phyloP scores from a whole-genome alignment of 768 basidiomycete genomes.

The Amanita thiersii region DNA sequence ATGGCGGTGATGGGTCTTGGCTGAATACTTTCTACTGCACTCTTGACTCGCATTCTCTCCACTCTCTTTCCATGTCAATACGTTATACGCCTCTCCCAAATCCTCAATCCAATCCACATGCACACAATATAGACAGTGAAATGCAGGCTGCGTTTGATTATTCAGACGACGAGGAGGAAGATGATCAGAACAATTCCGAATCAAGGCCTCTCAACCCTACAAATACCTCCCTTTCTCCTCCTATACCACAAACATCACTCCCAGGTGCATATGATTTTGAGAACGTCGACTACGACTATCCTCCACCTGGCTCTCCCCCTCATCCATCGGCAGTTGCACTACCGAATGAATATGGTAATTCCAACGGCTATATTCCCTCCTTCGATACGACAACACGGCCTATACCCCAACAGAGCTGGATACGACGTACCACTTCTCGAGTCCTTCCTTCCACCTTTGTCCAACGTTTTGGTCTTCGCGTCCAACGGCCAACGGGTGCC shows the following conservation, averaged over 20 bases:
- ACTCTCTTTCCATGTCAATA: slow-evolving; percentile 30
- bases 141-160: slow-evolving; percentile 87
- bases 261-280: slow-evolving; percentile 71
- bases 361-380: slow-evolving; percentile 60
- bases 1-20: not conserved
- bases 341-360: slow-evolving; percentile 67
- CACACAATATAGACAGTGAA: slow-evolving; percentile 39
- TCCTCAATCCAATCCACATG: slow-evolving; percentile 37
- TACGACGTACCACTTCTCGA: slow-evolving; percentile 42
- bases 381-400: slow-evolving; percentile 26
- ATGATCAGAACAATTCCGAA: slow-evolving; percentile 37
- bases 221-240: slow-evolving; percentile 21
- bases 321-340: slow-evolving; percentile 52
- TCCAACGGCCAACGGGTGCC: slow-evolving; percentile 29
- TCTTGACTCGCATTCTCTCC: not conserved
- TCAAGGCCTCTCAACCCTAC: slow-evolving; percentile 44
- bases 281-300: slow-evolving; percentile 68
- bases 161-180: slow-evolving; percentile 62
- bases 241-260: slow-evolving; percentile 16
- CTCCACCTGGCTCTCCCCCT: slow-evolving; percentile 81
- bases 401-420: slow-evolving; percentile 39
- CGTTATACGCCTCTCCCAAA: slow-evolving; percentile 67
- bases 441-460: slow-evolving; percentile 49
- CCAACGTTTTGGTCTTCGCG: slow-evolving; percentile 35
- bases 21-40: too few species aligned